phyloP scores from a whole-genome alignment of 176 grass and related monocot species.

The Oryza brachyantha region DNA sequence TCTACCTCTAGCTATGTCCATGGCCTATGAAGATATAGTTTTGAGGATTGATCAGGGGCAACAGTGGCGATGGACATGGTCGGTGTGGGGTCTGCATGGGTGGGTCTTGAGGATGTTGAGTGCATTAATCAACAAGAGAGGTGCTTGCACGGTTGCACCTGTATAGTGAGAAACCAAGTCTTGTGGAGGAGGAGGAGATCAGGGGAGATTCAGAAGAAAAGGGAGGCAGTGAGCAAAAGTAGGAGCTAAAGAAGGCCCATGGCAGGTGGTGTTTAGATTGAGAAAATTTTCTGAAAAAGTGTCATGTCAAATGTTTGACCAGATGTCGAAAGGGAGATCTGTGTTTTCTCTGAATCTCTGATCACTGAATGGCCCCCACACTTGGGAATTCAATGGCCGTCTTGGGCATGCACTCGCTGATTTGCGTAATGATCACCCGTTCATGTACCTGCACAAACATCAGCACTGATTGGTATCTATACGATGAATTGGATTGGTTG shows the following conservation, averaged over 20 bases:
- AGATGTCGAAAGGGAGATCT: background rate
- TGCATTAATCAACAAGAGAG: constrained; percentile 29
- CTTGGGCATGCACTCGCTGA: background rate
- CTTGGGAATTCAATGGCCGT: constrained; percentile 38
- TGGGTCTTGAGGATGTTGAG: constrained; percentile 32
- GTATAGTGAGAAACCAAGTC: background rate
- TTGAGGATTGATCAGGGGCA: background rate
- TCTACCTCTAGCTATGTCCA: background rate
- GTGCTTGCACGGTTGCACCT: background rate
- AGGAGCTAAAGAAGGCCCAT: background rate
- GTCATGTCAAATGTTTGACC: too few species aligned
- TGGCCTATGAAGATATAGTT: constrained; percentile 23
- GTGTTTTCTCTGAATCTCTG: constrained; percentile 1
- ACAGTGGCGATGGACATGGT: constrained; percentile 21
- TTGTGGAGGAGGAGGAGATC: background rate
- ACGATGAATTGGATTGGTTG: too few species aligned
- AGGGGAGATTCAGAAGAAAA: background rate
- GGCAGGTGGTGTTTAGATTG: too few species aligned
- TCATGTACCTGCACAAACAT: background rate
- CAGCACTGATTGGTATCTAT: background rate
- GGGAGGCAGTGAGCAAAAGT: background rate
- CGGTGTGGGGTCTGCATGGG: constrained; percentile 24
- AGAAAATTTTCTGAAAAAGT: too few species aligned
- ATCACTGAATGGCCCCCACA: background rate
- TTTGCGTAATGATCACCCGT: background rate